Conservation (phyloP, 2,329 filamentous ascomycete genomes). For the Chrysoporthe deuterocubensis region DNA sequence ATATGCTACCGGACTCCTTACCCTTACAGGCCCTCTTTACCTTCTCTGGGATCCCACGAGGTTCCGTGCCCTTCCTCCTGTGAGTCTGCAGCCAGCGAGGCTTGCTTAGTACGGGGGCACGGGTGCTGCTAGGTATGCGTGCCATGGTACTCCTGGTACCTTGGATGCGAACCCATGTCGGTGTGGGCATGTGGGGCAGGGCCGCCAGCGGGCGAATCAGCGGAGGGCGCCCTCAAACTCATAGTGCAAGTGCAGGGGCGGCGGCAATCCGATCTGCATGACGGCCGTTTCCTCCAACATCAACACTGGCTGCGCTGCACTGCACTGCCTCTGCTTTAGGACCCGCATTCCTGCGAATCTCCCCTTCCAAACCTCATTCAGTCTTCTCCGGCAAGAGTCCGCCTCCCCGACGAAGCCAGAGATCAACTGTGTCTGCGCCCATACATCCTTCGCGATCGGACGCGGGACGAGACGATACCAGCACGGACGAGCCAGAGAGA, state of each 20-base stretch:
- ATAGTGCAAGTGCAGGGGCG: not conserved
- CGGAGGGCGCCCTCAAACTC: not conserved
- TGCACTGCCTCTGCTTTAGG: conserved; percentile 4
- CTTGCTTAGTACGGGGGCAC: no score
- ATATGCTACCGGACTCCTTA: not conserved
- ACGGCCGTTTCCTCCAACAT: conserved; percentile 3
- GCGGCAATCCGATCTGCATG: conserved; percentile 1
- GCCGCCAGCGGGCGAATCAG: not conserved
- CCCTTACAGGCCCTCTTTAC: not conserved
- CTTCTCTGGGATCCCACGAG: not conserved
- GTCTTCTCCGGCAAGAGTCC: not conserved
- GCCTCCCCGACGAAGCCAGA: not conserved
- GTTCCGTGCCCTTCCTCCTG: not conserved
- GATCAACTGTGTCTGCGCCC: not conserved
- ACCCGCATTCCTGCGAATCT: conserved; percentile 8
- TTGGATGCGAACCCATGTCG: not conserved
- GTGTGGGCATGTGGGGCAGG: not conserved
- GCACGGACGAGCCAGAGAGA: not conserved
- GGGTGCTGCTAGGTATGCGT: not conserved
- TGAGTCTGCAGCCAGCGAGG: not conserved
- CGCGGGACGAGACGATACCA: conserved; percentile 1
- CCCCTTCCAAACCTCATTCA: not conserved
- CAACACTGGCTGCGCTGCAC: conserved; percentile 3
- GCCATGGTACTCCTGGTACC: no score
- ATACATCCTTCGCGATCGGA: not conserved